Evolutionary conservation across 2,329 filamentous ascomycete genomes (phyloP).

Genomic region (Ophiostoma populinum): DNA sequence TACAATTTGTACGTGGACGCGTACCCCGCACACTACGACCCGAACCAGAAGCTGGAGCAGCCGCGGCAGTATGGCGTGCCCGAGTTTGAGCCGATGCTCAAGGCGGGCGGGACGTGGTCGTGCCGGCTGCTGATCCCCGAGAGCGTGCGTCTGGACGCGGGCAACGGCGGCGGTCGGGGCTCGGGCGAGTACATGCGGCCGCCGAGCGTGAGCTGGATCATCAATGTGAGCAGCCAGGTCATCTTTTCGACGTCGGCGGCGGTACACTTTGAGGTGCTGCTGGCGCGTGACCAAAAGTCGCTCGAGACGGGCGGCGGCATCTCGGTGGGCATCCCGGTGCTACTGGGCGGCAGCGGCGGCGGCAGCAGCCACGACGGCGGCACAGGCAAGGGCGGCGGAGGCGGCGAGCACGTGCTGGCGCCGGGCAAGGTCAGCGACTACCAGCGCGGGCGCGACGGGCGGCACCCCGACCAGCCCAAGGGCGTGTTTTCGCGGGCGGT

Average conservation of each 20-base stretch:
- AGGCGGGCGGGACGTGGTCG: constrained; percentile 78
- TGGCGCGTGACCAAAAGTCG: constrained; percentile 75
- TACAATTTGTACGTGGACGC: constrained; percentile 81
- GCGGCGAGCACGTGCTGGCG: constrained; percentile 23
- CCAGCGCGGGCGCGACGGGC: constrained; percentile 44
- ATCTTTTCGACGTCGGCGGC: constrained; percentile 81
- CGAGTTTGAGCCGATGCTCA: constrained; percentile 90
- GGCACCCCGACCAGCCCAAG: constrained; percentile 45
- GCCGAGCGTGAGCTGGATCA: constrained; percentile 61
- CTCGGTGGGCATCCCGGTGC: constrained; percentile 20
- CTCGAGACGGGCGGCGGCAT: constrained; percentile 39
- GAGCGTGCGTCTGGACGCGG: constrained; percentile 50
- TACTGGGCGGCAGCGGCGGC: constrained; percentile 21
- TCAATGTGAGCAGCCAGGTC: constrained; percentile 84
- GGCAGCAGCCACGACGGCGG: neutral
- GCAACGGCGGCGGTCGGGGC: constrained; percentile 25
- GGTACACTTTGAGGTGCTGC: constrained; percentile 72
- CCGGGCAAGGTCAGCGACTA: constrained; percentile 64
- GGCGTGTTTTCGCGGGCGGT: constrained; percentile 78
- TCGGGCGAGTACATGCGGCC: constrained; percentile 12
- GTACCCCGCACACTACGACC: constrained; percentile 69
- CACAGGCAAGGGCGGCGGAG: neutral
- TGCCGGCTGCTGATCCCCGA: constrained; percentile 68
- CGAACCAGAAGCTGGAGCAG: constrained; percentile 59
- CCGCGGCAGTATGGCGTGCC: constrained; percentile 58